Evolutionary conservation across 2,329 filamentous ascomycete genomes (phyloP).

Genomic region (Rutstroemia sydowiana): DNA sequence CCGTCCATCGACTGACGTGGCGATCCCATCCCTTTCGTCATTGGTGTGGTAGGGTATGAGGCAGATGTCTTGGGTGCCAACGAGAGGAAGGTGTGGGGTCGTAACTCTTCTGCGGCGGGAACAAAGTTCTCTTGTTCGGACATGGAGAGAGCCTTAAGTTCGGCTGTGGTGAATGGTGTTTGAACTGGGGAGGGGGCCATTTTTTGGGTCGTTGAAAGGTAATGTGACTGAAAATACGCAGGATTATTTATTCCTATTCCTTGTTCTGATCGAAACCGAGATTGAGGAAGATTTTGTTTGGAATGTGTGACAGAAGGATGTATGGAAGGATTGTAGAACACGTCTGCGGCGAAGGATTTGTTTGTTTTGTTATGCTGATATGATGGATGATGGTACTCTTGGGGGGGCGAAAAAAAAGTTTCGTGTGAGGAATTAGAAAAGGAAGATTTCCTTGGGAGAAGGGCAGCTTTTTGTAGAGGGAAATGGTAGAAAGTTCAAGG

Average conservation of each 20-base stretch:
- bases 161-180: slow-evolving; percentile 9
- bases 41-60: slow-evolving; percentile 18
- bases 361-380: not conserved
- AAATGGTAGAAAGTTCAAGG: not conserved
- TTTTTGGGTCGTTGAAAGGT: not conserved
- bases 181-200: slow-evolving; percentile 1
- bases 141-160: slow-evolving; percentile 11
- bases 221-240: slow-evolving; percentile 2
- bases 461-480: not conserved
- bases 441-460: not conserved
- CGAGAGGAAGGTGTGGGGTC: slow-evolving; percentile 21
- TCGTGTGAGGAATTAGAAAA: not conserved
- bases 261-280: not conserved
- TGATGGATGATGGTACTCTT: not conserved
- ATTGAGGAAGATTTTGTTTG: not conserved
- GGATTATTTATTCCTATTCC: not conserved
- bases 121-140: slow-evolving; percentile 15
- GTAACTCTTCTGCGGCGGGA: slow-evolving; percentile 15
- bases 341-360: not conserved
- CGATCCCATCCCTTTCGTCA: not conserved
- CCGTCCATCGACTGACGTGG: slow-evolving; percentile 13
- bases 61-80: slow-evolving; percentile 24
- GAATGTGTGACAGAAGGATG: slow-evolving; percentile 3
- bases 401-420: not conserved
- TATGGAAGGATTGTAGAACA: not conserved